Conservation (phyloP, 1,284 basidiomycete species). For the Trichosporon coremiiforme region DNA sequence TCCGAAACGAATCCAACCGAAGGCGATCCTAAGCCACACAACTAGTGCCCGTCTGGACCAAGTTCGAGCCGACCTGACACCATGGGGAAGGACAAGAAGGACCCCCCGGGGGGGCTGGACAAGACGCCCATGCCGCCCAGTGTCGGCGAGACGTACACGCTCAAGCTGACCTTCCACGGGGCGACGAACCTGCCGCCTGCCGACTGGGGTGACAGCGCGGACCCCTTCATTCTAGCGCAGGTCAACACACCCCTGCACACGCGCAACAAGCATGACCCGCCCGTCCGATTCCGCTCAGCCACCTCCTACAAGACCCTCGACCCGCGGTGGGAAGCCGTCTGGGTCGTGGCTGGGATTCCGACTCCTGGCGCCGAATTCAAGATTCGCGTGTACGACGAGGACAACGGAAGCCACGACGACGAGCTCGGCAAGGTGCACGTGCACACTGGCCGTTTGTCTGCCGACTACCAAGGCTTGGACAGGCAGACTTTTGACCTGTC, state of each 20-base stretch:
- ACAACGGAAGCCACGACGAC: conserved; percentile 59
- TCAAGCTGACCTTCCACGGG: conserved; percentile 58
- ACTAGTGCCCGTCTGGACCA: too few species aligned
- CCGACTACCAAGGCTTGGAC: conserved; percentile 27
- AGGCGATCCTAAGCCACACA: too few species aligned
- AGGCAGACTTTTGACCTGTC: conserved; percentile 45
- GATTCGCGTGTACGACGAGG: conserved; percentile 57
- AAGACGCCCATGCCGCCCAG: conserved; percentile 21
- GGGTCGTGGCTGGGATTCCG: conserved; percentile 60
- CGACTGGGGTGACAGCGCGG: conserved; percentile 55
- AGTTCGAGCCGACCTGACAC: too few species aligned
- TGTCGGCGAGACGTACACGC: conserved; percentile 51
- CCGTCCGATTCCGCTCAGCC: conserved; percentile 56
- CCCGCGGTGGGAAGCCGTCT: conserved; percentile 57
- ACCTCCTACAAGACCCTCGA: conserved; percentile 56
- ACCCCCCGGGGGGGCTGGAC: conserved; percentile 22
- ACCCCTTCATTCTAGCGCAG: conserved; percentile 58
- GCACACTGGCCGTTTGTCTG: conserved; percentile 36
- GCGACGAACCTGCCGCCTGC: conserved; percentile 58
- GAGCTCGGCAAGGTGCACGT: conserved; percentile 56
- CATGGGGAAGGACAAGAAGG: conserved; percentile 24
- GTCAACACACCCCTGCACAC: conserved; percentile 23
- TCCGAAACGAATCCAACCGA: too few species aligned
- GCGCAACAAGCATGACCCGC: conserved; percentile 44
- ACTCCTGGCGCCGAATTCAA: conserved; percentile 50